Base-by-base conservation (phyloP, 1,284 basidiomycete species). In the Stygiomarasmius scandens region DNA sequence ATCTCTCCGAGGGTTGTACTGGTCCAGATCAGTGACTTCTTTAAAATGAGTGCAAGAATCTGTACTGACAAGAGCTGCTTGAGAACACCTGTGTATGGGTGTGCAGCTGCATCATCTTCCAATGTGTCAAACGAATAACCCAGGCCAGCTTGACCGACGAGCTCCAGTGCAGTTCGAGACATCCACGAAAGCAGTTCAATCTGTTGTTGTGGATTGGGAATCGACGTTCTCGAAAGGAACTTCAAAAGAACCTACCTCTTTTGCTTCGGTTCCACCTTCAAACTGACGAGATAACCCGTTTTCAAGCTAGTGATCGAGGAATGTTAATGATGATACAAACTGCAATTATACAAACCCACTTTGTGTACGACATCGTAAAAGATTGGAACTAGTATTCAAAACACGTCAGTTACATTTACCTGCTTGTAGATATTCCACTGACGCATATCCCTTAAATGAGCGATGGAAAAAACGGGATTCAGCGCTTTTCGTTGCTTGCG, bases 91-190 rank as follows among this genome's bases (percentile, higher is more conserved):
- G 67, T 58, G 59, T 76, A 73, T 27, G 66, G 61, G 59, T 75
- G 61, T 8, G 66, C 60, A 14, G 60, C 61, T 23, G 43, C 54
- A 14, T 65, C 64, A 25, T 67, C 64, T 2, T 56, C 58, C 44
- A 78, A 64, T 1, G 71, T 48, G 56, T 76, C 73, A 54, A 80
- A 80, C 0, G 74, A 73, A 59, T 78, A 72, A 2, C 78, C 75
- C 19, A 77, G 61, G 2, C 73, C 74, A 9, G 65, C 65, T 55
- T 67, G 63, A 19, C 70, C 68, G 32, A 71, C 63, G 12, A 67
- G 58, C 52, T 70, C 69, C 14, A 71, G 56, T 19, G 67, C 63
- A 11, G 60, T 61, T 20, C 58, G 55, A n/a, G 59, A 59, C 55
- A 58, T 49, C 61, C 59, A 60, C 25, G 49, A 52, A 11, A 58